Conservation (phyloP, 2,329 filamentous ascomycete genomes). For the Stromatinia cepivora region DNA sequence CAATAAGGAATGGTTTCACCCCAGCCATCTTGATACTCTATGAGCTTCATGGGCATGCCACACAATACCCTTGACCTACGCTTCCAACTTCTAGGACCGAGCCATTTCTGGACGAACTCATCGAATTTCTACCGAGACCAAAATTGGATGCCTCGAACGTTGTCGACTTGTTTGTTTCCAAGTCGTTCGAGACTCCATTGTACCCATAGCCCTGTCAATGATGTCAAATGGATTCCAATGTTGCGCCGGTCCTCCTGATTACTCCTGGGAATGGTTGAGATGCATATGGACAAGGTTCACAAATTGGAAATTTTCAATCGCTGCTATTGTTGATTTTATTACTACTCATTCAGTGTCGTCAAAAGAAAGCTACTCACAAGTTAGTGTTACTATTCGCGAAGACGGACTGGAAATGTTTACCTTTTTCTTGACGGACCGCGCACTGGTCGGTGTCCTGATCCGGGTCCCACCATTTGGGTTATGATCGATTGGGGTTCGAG, state of each 20-base stretch:
- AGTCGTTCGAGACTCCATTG: not conserved
- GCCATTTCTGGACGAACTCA: slow-evolving; percentile 19
- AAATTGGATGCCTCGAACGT: not conserved
- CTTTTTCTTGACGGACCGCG: not conserved
- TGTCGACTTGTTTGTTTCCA: slow-evolving; percentile 7
- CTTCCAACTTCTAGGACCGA: not conserved
- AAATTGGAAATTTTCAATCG: not conserved
- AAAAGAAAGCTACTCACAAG: not conserved
- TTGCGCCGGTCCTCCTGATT: not conserved
- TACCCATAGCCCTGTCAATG: not conserved
- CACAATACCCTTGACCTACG: slow-evolving; percentile 1
- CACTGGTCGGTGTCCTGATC: slow-evolving; percentile 5
- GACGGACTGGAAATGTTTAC: not conserved
- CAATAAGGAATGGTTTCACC: slow-evolving; percentile 18
- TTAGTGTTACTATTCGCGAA: not conserved
- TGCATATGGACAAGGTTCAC: not conserved
- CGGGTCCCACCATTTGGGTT: not conserved
- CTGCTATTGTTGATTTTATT: not conserved
- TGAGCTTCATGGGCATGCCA: slow-evolving; percentile 17
- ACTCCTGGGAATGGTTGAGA: not conserved
- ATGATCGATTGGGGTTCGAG: not conserved
- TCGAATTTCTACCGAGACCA: not conserved
- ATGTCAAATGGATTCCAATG: not conserved
- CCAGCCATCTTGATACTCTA: slow-evolving; percentile 17
- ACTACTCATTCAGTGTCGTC: not conserved